These are phyloP conservation scores for Peltaster fructicola DNA, from an alignment of 2,329 filamentous ascomycete species.

Conservation along the genomic window DNA sequence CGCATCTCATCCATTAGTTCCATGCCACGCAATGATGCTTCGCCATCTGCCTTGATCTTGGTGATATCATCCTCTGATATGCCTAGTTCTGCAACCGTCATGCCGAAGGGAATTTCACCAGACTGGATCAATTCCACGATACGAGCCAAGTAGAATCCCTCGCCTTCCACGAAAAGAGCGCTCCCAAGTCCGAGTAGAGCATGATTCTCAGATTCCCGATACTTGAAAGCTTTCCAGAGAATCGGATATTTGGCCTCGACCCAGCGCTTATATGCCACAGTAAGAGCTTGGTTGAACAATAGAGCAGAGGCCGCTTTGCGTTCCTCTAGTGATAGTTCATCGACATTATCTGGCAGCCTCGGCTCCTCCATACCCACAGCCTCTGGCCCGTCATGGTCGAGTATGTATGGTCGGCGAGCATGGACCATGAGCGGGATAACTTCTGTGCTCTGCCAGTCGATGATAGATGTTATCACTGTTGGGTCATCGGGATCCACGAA, in stretches of 20 bases:
- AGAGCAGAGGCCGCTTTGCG: slow-evolving; percentile 12
- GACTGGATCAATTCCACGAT: neutral
- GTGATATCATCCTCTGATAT: neutral
- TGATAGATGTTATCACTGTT: slow-evolving; percentile 16
- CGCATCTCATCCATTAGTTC: slow-evolving; percentile 4
- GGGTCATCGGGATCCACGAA: slow-evolving; percentile 18
- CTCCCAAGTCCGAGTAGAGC: slow-evolving; percentile 16
- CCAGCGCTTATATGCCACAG: slow-evolving; percentile 14
- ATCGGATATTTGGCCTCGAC: slow-evolving; percentile 10
- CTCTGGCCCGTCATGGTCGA: slow-evolving; percentile 19
- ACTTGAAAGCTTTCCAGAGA: slow-evolving; percentile 17
- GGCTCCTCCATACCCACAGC: slow-evolving; percentile 15
- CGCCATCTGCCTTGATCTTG: slow-evolving; percentile 1
- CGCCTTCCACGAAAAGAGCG: slow-evolving; percentile 20
- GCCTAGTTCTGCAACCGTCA: slow-evolving; percentile 2
- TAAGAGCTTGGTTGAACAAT: slow-evolving; percentile 16
- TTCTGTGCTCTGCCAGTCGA: slow-evolving; percentile 21
- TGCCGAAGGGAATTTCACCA: slow-evolving; percentile 7
- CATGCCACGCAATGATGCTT: slow-evolving; percentile 2
- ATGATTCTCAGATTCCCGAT: slow-evolving; percentile 14
- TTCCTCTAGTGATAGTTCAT: slow-evolving; percentile 9
- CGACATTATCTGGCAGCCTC: slow-evolving; percentile 9
- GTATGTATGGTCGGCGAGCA: slow-evolving; percentile 17
- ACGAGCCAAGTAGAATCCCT: slow-evolving; percentile 7
- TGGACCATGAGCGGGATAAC: slow-evolving; percentile 22